Evolutionary conservation across 805 yeast species (phyloP).

Genomic region (Metahyphopichia silvanorum): DNA sequence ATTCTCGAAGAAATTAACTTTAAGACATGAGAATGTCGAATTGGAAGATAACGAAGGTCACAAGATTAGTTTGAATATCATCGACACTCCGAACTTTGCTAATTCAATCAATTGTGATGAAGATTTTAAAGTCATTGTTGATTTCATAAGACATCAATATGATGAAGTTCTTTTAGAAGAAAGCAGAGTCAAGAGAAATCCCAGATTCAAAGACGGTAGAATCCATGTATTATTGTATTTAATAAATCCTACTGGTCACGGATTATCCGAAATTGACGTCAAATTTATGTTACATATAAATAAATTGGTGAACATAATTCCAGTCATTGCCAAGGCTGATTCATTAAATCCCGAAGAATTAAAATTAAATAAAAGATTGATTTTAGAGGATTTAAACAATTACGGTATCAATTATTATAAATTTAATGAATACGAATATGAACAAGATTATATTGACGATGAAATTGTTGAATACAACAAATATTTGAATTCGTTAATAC

Average conservation of each 20-base stretch:
- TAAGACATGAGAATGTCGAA: conserved; percentile 80
- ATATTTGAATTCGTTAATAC: conserved; percentile 59
- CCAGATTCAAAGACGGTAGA: conserved; percentile 80
- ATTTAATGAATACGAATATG: conserved; percentile 61
- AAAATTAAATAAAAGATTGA: conserved; percentile 66
- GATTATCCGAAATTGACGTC: conserved; percentile 39
- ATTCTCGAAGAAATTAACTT: conserved; percentile 44
- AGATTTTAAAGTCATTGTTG: conserved; percentile 68
- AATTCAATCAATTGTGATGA: conserved; percentile 66
- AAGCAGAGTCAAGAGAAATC: conserved; percentile 77
- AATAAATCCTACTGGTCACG: conserved; percentile 46
- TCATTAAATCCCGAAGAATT: conserved; percentile 44
- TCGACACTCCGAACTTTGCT: conserved; percentile 85
- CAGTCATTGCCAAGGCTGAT: conserved; percentile 44
- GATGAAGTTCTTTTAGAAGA: conserved; percentile 82
- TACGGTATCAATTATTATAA: conserved; percentile 70
- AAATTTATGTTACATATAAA: conserved; percentile 40
- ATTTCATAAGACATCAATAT: conserved; percentile 76
- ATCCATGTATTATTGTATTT: conserved; percentile 58
- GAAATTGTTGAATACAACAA: conserved; percentile 65
- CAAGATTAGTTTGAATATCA: conserved; percentile 69
- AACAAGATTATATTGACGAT: conserved; percentile 50
- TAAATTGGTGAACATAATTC: conserved; percentile 41
- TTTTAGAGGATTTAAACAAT: conserved; percentile 71
- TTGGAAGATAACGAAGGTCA: conserved; percentile 84